These are phyloP conservation scores for Phanerochaete sordida DNA, from an alignment of 768 basidiomycete genomes.

Conservation along the genomic window DNA sequence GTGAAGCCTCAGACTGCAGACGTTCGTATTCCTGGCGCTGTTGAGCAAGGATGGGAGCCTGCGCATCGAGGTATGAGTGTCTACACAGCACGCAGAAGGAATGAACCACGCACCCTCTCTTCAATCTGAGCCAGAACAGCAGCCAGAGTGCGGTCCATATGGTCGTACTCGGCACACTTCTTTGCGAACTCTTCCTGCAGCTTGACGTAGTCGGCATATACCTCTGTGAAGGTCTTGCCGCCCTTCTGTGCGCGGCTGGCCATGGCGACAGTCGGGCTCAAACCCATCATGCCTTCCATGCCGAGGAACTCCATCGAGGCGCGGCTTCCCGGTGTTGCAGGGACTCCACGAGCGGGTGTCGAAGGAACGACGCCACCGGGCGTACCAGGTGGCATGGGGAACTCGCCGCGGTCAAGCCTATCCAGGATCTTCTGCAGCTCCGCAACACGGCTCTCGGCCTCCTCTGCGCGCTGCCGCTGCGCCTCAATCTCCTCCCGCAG, in stretches of 20 bases:
- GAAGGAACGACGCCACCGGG: constrained; percentile 15
- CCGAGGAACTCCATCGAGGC: constrained; percentile 34
- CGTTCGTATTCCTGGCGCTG: constrained; percentile 89
- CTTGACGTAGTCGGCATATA: constrained; percentile 87
- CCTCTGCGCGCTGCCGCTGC: constrained; percentile 66
- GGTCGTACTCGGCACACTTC: constrained; percentile 79
- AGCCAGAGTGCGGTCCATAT: constrained; percentile 78
- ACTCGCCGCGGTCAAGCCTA: constrained; percentile 67
- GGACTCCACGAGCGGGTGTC: constrained; percentile 32
- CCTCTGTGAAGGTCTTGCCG: constrained; percentile 90
- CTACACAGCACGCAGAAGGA: not conserved
- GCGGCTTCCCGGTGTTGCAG: constrained; percentile 36
- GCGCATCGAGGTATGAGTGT: not conserved
- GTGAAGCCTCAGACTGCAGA: constrained; percentile 71
- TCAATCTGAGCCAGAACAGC: constrained; percentile 87
- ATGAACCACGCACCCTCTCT: constrained; percentile 62
- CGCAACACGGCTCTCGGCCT: constrained; percentile 66
- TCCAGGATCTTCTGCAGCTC: constrained; percentile 73
- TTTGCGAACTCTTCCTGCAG: constrained; percentile 78
- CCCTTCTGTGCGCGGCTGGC: constrained; percentile 76
- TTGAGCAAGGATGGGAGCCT: constrained; percentile 90
- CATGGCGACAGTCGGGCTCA: constrained; percentile 88
- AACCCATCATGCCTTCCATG: constrained; percentile 55
- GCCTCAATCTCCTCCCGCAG: constrained; percentile 69
- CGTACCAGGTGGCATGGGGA: constrained; percentile 51